phyloP scores from a whole-genome alignment of 2,329 filamentous ascomycete genomes.

The Botrytis medusae region DNA sequence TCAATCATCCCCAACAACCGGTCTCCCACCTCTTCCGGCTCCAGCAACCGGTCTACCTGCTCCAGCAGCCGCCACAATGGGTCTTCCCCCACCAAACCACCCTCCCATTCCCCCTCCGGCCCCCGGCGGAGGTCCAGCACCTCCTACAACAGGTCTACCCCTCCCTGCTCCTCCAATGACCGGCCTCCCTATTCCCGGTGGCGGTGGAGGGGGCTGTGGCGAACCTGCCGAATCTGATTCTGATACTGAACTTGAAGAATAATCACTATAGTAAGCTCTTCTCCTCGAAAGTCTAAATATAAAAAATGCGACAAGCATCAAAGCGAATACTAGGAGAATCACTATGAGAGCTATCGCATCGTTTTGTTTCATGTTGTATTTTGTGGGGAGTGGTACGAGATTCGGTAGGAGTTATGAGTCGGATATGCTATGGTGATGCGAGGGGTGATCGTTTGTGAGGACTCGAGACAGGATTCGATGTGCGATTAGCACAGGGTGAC shows the following conservation, averaged over 20 bases:
- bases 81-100: slow-evolving; percentile 8
- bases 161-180: background rate
- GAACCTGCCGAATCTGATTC: background rate
- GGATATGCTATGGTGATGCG: background rate
- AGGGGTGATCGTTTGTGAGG: background rate
- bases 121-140: background rate
- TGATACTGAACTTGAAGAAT: slow-evolving; percentile 1
- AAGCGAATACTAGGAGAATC: slow-evolving; percentile 6
- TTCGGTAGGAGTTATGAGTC: background rate
- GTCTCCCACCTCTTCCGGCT: background rate
- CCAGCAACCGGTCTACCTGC: background rate
- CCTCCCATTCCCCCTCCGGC: background rate
- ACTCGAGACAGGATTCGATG: background rate
- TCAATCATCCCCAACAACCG: slow-evolving; percentile 1
- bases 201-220: background rate
- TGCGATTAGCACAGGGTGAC: background rate
- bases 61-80: background rate
- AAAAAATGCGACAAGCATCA: background rate
- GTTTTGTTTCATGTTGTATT: slow-evolving; percentile 4
- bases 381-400: background rate
- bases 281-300: background rate
- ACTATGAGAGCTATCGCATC: slow-evolving; percentile 10
- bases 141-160: background rate
- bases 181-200: background rate
- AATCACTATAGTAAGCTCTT: background rate